Evolutionary conservation across 1,284 basidiomycete genomes (phyloP), one percentile per base, ranked within the genome.

Genomic region (Tilletiaria anomala): DNA sequence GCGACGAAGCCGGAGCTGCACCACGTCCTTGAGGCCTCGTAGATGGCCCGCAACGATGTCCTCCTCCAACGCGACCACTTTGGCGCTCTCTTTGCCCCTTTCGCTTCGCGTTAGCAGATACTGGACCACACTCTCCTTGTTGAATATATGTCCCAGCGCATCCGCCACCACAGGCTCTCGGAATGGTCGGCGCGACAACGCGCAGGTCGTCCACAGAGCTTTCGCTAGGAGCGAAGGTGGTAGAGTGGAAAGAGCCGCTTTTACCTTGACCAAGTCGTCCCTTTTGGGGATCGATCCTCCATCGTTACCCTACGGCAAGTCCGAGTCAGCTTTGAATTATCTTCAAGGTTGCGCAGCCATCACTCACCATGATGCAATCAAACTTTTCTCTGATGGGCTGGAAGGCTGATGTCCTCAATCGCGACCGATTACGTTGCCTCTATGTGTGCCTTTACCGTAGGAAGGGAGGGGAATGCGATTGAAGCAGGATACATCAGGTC

Each of bases 301-400:
- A 41, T 66, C 63, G 39, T 56, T 57, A 14, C 63, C 63, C 63
- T 60, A n/a, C n/a, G n/a, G n/a, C n/a, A n/a, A n/a, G n/a, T n/a
- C n/a, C n/a, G n/a, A n/a, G n/a, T n/a, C n/a, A n/a, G n/a, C n/a
- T n/a, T n/a, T n/a, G n/a, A n/a, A n/a, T n/a, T n/a, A n/a, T n/a
- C n/a, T n/a, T n/a, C n/a, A n/a, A n/a, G n/a, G n/a, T n/a, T n/a
- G n/a, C n/a, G n/a, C n/a, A n/a, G n/a, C n/a, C n/a, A n/a, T n/a
- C n/a, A n/a, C n/a, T n/a, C n/a, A n/a, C n/a, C n/a, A n/a, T n/a
- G n/a, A n/a, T n/a, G n/a, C n/a, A n/a, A n/a, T n/a, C n/a, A n/a
- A n/a, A n/a, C n/a, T n/a, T n/a, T n/a, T n/a, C n/a, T n/a, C n/a
- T n/a, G n/a, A n/a, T n/a, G n/a, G n/a, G n/a, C n/a, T n/a, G n/a